phyloP scores from a whole-genome alignment of 169 alveolate genomes.

The Cryptosporidium bovis region DNA sequence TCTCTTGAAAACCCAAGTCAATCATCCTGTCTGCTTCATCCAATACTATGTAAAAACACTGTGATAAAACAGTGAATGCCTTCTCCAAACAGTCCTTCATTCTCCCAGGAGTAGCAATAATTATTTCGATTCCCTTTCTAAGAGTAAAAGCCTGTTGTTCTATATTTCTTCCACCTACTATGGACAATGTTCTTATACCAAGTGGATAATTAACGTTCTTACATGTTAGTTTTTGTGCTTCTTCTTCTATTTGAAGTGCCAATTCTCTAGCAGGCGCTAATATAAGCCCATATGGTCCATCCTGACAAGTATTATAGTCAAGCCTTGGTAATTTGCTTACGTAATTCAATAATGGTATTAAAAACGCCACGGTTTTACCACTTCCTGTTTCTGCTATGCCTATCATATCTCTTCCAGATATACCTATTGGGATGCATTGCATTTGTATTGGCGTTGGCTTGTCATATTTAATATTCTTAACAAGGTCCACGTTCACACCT shows the following conservation, averaged over 20 bases:
- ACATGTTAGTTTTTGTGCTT: constrained; percentile 87
- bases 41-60: constrained; percentile 92
- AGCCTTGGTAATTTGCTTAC: constrained; percentile 90
- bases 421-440: constrained; percentile 96
- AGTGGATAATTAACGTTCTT: constrained; percentile 9
- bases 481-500: constrained; percentile 83
- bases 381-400: constrained; percentile 98
- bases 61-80: constrained; percentile 90
- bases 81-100: constrained; percentile 93
- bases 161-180: constrained; percentile 96
- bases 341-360: constrained; percentile 93
- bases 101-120: constrained; percentile 99
- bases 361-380: constrained; percentile 96
- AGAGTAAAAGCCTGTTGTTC: constrained; percentile 92
- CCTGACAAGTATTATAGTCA: constrained; percentile 89
- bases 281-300: constrained; percentile 95
- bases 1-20: constrained; percentile 96
- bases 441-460: constrained; percentile 96
- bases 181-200: constrained; percentile 88
- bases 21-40: constrained; percentile 99
- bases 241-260: constrained; percentile 94
- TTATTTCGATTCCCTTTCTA: constrained; percentile 94
- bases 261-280: constrained; percentile 95
- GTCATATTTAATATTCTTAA: constrained; percentile 78
- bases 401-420: constrained; percentile 93